Evolutionary conservation across 495 filamentous ascomycete genomes (phyloP).

Genomic region (Tuber melanosporum): DNA sequence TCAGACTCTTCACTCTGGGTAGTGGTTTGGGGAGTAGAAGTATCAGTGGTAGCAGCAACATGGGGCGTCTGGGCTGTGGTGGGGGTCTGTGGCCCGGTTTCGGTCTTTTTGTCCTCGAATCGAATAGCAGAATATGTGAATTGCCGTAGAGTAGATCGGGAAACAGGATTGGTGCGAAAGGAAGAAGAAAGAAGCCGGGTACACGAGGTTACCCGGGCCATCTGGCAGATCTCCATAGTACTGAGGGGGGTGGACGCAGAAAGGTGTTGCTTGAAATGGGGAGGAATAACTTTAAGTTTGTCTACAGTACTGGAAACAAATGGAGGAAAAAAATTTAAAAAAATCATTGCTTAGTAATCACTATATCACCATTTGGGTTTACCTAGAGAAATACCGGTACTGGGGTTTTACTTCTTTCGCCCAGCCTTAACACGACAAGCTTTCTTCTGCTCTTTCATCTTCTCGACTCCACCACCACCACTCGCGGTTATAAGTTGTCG

Average conservation of each 20-base stretch:
- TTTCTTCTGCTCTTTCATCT: conserved; percentile 14
- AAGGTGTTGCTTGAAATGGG: conserved; percentile 18
- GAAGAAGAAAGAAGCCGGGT: conserved; percentile 28
- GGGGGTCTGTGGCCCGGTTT: conserved; percentile 8
- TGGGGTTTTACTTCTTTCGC: not conserved
- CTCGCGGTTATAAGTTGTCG: not conserved
- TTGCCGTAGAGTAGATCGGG: conserved; percentile 27
- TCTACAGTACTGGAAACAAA: not conserved
- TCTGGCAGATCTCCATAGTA: conserved; percentile 46
- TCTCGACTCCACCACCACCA: conserved; percentile 15
- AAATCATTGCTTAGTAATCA: not conserved
- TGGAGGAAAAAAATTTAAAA: not conserved
- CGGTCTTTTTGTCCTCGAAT: conserved; percentile 33
- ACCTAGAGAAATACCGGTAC: not conserved
- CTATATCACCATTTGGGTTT: not conserved
- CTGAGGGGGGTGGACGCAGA: conserved; percentile 8
- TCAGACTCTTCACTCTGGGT: not conserved
- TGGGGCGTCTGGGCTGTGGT: not conserved
- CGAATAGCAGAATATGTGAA: conserved; percentile 28
- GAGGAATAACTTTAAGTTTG: conserved; percentile 10
- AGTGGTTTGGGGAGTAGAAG: not conserved
- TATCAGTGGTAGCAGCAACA: not conserved
- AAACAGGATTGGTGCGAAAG: conserved; percentile 5
- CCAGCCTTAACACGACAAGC: conserved; percentile 8
- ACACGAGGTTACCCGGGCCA: conserved; percentile 38